Percentiles rank a stretch among this genome's conserved stretches.
phyloP scores from a whole-genome alignment of 495 filamentous ascomycete genomes.

The Podospora bellae-mahoneyi region DNA sequence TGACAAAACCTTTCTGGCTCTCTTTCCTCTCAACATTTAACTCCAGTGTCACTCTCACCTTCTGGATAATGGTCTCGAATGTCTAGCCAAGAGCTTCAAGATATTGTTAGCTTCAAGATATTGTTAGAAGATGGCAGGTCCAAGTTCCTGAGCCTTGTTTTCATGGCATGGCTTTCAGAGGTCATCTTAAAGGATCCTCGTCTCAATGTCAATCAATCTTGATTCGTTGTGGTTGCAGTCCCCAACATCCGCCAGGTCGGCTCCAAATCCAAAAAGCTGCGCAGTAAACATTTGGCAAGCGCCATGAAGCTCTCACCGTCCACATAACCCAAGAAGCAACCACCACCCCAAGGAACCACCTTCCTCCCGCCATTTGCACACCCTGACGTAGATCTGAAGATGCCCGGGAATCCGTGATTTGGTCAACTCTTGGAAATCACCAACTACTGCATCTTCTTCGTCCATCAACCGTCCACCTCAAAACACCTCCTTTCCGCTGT shows the following conservation, averaged over 20 bases:
- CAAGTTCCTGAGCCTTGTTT: not conserved
- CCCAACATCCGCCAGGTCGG: not conserved
- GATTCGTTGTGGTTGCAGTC: not conserved
- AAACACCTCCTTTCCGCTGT: slow-evolving; percentile 1
- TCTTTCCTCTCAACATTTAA: not conserved
- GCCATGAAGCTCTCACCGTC: not conserved
- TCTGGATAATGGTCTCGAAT: not conserved
- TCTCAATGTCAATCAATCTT: not conserved
- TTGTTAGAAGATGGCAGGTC: not conserved
- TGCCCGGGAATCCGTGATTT: not conserved
- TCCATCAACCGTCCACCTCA: not conserved
- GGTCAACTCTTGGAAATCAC: not conserved
- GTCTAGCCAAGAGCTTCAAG: not conserved
- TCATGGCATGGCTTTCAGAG: slow-evolving; percentile 1
- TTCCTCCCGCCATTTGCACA: not conserved
- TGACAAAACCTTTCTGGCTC: not conserved
- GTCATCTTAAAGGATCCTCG: not conserved
- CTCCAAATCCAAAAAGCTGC: not conserved
- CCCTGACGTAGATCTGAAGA: not conserved
- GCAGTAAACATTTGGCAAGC: not conserved
- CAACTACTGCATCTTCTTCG: not conserved
- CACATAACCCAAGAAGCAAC: not conserved
- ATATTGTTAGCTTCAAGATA: not conserved
- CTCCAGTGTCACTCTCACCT: not conserved
- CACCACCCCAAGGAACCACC: not conserved